phyloP scores from a whole-genome alignment of 257 asterid species.

The Penstemon eatonii region DNA sequence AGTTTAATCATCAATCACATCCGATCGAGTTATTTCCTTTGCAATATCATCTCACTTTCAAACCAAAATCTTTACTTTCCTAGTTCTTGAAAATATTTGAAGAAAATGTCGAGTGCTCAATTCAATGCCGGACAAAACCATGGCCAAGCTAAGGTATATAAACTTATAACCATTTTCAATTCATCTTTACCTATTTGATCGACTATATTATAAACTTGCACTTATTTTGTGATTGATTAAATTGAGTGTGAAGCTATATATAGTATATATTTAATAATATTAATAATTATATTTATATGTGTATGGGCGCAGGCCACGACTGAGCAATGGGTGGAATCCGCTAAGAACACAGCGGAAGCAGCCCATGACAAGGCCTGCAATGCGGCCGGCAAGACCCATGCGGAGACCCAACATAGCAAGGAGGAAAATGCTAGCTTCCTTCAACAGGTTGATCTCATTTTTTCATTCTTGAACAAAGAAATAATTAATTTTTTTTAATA shows the following conservation, averaged over 20 bases:
- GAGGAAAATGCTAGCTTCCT: conserved; percentile 49
- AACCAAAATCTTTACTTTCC: not conserved
- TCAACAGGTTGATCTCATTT: conserved; percentile 42
- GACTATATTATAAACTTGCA: too few species aligned
- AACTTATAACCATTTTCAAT: not conserved
- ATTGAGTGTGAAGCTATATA: too few species aligned
- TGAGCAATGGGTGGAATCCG: conserved; percentile 48
- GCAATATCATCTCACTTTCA: not conserved
- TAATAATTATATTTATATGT: not conserved
- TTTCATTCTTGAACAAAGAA: too few species aligned
- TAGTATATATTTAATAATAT: not conserved
- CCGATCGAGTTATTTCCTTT: not conserved
- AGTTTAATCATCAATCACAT: conserved; percentile 6
- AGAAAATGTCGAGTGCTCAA: conserved; percentile 51
- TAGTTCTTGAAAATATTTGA: too few species aligned
- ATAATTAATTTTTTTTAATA: not conserved
- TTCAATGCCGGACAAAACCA: conserved; percentile 51
- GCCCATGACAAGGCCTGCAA: conserved; percentile 52
- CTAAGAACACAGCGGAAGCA: conserved; percentile 28
- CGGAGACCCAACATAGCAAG: conserved; percentile 40
- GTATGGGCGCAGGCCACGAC: conserved; percentile 39
- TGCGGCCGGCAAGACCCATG: conserved; percentile 27
- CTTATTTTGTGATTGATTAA: too few species aligned
- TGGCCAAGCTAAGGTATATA: conserved; percentile 35
- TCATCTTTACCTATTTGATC: too few species aligned